Evolutionary conservation across 1,139 yeast species (phyloP).

Genomic region (Suhomyces atakaporum): DNA sequence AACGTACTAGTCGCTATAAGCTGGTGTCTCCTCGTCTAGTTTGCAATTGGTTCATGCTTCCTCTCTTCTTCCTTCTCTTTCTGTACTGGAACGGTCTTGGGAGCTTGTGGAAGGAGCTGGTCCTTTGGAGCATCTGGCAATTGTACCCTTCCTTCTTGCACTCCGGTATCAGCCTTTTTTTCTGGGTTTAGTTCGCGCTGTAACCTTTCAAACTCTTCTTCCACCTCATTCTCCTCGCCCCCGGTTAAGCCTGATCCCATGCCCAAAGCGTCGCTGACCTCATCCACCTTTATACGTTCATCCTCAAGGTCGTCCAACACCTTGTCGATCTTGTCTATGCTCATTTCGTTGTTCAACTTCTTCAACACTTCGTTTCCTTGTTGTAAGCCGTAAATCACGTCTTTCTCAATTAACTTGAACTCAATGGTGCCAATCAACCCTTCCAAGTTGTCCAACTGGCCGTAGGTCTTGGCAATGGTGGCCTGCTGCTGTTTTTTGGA

Average conservation of each 20-base stretch:
- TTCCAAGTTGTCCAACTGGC: slow-evolving; percentile 78
- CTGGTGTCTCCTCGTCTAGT: too few species aligned
- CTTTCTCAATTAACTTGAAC: slow-evolving; percentile 84
- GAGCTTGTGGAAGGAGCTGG: too few species aligned
- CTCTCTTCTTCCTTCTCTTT: too few species aligned
- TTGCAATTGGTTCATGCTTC: too few species aligned
- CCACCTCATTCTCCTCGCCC: slow-evolving; percentile 66
- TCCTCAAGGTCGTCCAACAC: slow-evolving; percentile 85
- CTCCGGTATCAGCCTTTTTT: slow-evolving; percentile 10
- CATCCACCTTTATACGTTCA: slow-evolving; percentile 75
- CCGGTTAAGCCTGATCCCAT: slow-evolving; percentile 45
- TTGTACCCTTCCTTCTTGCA: too few species aligned
- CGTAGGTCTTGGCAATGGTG: slow-evolving; percentile 66
- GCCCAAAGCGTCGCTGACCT: slow-evolving; percentile 53
- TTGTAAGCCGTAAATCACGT: slow-evolving; percentile 74
- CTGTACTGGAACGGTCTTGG: too few species aligned
- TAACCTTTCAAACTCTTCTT: slow-evolving; percentile 57
- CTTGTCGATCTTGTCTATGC: slow-evolving; percentile 74
- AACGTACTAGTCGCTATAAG: too few species aligned
- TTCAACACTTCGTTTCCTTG: slow-evolving; percentile 78
- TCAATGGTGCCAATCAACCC: slow-evolving; percentile 74
- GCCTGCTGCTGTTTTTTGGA: slow-evolving; percentile 81
- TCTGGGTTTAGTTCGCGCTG: slow-evolving; percentile 30
- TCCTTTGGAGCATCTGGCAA: slow-evolving; percentile 18
- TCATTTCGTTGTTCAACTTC: slow-evolving; percentile 75